Percentiles rank a stretch among this genome's conserved stretches.
Conservation (phyloP, 1,284 basidiomycete species). For the Apiotrichum brassicae region DNA sequence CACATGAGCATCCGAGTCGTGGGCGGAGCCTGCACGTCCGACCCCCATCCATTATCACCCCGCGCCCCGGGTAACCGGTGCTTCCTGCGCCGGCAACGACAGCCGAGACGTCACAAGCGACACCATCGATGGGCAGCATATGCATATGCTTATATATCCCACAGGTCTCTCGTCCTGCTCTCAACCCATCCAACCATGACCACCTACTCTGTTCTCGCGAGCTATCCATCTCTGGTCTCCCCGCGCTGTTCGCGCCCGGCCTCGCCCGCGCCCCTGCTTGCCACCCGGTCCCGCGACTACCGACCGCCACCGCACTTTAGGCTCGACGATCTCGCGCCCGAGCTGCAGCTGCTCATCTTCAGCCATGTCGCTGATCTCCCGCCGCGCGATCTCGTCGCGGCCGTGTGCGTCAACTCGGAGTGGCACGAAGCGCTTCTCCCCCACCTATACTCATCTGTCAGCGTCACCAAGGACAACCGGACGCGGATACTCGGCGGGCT, state of each 20-base stretch:
- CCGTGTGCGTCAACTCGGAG: not conserved
- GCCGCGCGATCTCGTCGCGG: slow-evolving; percentile 1
- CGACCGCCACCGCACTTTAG: slow-evolving; percentile 1
- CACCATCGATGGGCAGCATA: too few relatives aligned
- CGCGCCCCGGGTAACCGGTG: too few relatives aligned
- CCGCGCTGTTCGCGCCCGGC: not conserved
- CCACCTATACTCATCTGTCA: slow-evolving; percentile 6
- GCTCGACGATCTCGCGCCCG: slow-evolving; percentile 8
- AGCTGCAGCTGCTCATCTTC: slow-evolving; percentile 8
- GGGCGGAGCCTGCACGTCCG: too few relatives aligned
- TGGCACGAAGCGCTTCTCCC: slow-evolving; percentile 12
- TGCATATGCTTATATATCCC: too few relatives aligned
- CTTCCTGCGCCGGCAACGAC: too few relatives aligned
- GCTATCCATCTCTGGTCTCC: not conserved
- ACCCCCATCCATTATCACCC: too few relatives aligned
- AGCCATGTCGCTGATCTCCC: slow-evolving; percentile 4
- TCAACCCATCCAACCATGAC: not conserved
- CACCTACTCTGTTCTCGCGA: not conserved
- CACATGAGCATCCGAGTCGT: too few relatives aligned
- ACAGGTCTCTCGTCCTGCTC: too few relatives aligned
- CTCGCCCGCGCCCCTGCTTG: not conserved
- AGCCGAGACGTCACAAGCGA: too few relatives aligned
- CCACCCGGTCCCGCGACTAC: not conserved
- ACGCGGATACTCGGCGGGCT: slow-evolving; percentile 7
- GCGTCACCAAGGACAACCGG: slow-evolving; percentile 6